These are phyloP conservation scores for Hemisphaericaspora subhashii DNA, from an alignment of 1,139 yeast species.

Conservation along the genomic window DNA sequence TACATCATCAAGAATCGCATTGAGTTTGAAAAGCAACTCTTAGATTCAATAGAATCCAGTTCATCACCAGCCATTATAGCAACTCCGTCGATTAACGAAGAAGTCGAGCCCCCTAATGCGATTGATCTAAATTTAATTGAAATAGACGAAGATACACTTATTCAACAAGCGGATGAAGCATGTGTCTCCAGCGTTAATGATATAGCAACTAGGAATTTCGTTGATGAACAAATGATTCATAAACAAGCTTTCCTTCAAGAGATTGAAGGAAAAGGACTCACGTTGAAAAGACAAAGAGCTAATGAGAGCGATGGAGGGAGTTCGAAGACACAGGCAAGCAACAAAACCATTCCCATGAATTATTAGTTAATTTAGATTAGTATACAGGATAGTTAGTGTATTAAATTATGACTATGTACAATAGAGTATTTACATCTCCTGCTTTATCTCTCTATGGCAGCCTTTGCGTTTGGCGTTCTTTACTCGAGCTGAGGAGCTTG, in stretches of 20 bases:
- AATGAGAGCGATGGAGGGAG: not conserved
- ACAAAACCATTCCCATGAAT: conserved; percentile 2
- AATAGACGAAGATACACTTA: conserved; percentile 2
- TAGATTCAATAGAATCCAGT: not conserved
- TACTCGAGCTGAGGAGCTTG: not conserved
- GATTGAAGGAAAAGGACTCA: conserved; percentile 7
- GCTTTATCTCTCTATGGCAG: not conserved
- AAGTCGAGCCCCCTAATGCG: not conserved
- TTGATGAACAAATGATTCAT: conserved; percentile 8
- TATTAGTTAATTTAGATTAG: not conserved
- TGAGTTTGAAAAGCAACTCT: not conserved
- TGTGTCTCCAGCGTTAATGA: conserved; percentile 1
- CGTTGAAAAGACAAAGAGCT: conserved; percentile 1
- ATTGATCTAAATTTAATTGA: conserved; percentile 1
- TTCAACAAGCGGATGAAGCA: not conserved
- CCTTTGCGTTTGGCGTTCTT: no score
- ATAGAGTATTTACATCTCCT: conserved; percentile 2
- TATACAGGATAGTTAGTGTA: conserved; percentile 1
- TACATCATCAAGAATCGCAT: not conserved
- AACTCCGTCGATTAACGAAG: not conserved
- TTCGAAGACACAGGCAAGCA: not conserved
- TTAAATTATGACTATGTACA: conserved; percentile 6
- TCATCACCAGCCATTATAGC: no score
- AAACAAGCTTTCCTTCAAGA: conserved; percentile 8
- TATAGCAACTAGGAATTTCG: not conserved